Conservation (phyloP, 106 monocot genomes). For the Platanthera zijinensis region DNA sequence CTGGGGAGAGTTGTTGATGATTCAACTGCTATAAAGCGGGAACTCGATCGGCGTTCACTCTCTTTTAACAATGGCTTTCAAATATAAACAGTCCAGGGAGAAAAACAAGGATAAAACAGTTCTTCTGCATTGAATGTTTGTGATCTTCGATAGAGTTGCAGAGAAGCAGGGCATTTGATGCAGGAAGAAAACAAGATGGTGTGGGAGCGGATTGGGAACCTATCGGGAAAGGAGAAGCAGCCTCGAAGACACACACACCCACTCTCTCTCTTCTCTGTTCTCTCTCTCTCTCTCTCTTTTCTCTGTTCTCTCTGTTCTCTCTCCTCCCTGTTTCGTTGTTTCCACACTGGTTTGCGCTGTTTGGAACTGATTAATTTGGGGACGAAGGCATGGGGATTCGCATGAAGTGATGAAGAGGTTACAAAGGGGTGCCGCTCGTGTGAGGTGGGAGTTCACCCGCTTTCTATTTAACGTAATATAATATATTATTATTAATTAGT, state of each 20-base stretch:
- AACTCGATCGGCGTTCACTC: too few relatives aligned
- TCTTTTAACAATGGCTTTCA: neutral
- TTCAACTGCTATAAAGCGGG: too few relatives aligned
- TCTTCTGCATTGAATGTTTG: neutral
- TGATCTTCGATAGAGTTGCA: slow-evolving; percentile 1
- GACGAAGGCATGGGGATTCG: neutral
- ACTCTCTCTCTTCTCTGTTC: neutral
- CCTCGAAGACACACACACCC: neutral
- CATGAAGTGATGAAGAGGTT: neutral
- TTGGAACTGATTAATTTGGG: neutral
- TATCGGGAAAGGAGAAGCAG: neutral
- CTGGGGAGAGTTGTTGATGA: too few relatives aligned
- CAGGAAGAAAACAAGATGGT: neutral
- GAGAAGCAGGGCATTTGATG: neutral
- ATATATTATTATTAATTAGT: neutral
- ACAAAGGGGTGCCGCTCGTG: neutral
- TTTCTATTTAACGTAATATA: neutral
- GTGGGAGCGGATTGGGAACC: neutral
- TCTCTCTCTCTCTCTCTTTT: slow-evolving; percentile 3
- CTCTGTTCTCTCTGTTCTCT: too few relatives aligned
- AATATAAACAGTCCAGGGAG: neutral
- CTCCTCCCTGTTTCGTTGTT: too few relatives aligned
- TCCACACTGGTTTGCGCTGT: too few relatives aligned
- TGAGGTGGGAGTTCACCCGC: neutral
- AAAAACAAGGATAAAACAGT: neutral